A percentile compares a stretch with the other conserved stretches of the same genome.
Conservation (phyloP, 192 early-diverging fungal species). For the Globomyces pollinis-pini region DNA sequence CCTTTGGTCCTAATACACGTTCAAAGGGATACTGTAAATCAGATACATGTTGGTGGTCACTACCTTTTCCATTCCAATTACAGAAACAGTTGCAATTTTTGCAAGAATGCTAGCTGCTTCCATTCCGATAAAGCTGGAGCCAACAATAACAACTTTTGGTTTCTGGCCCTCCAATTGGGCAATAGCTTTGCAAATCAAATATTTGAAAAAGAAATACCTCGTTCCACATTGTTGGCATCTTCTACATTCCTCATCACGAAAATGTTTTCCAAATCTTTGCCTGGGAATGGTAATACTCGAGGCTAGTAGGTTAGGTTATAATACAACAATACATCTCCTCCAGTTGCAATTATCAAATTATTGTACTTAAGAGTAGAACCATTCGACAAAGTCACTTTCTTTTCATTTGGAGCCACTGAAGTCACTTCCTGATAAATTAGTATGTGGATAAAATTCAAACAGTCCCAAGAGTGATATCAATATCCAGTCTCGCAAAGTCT, state of each 20-base stretch:
- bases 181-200: constrained; percentile 14
- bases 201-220: neutral
- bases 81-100: constrained; percentile 37
- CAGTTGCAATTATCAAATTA: constrained; percentile 43
- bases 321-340: constrained; percentile 22
- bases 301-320: constrained; percentile 19
- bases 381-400: constrained; percentile 30
- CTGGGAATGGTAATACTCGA: constrained; percentile 34
- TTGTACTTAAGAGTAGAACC: constrained; percentile 29
- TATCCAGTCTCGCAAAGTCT: constrained; percentile 32
- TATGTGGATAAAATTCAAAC: constrained; percentile 9
- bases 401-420: constrained; percentile 28
- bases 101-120: constrained; percentile 42
- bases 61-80: constrained; percentile 49
- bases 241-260: constrained; percentile 34
- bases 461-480: constrained; percentile 38
- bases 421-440: constrained; percentile 13
- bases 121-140: constrained; percentile 57
- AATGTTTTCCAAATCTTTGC: constrained; percentile 40
- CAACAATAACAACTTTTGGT: constrained; percentile 49
- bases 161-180: constrained; percentile 12
- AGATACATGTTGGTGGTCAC: neutral
- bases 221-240: constrained; percentile 33
- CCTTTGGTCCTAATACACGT: constrained; percentile 35
- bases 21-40: constrained; percentile 34